phyloP scores from a whole-genome alignment of 495 filamentous ascomycete species.

The Lasiosphaeriaceae sp. region DNA sequence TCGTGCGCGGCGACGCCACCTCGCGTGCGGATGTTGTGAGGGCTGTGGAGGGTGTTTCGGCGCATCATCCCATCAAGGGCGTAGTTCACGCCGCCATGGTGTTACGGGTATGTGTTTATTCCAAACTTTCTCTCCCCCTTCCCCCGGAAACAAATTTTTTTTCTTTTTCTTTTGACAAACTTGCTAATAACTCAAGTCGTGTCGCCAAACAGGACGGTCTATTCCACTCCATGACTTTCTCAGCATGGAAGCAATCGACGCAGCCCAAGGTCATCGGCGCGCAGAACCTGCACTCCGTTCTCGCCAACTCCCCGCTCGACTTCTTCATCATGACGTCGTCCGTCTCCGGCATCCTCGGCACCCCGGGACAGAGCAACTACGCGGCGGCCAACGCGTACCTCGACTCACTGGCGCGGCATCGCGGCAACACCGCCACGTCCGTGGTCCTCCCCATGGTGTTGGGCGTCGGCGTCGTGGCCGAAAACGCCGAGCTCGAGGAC shows the following conservation, averaged over 20 bases:
- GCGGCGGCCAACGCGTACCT: slow-evolving; percentile 51
- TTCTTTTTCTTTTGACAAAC: too few species aligned
- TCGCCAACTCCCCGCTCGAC: slow-evolving; percentile 38
- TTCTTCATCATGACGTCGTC: slow-evolving; percentile 61
- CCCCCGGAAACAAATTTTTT: too few species aligned
- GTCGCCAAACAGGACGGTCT: too few species aligned
- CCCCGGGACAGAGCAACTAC: slow-evolving; percentile 50
- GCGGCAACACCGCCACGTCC: slow-evolving; percentile 8
- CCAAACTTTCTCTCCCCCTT: too few species aligned
- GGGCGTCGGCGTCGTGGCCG: slow-evolving; percentile 37
- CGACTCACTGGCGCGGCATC: slow-evolving; percentile 27
- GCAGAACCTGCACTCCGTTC: slow-evolving; percentile 29
- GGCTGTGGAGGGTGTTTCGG: too few species aligned
- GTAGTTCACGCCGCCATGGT: too few species aligned
- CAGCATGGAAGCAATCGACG: slow-evolving; percentile 21
- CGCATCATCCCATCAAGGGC: too few species aligned
- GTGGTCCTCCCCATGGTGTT: slow-evolving; percentile 32
- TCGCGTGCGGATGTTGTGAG: too few species aligned
- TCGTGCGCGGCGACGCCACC: too few species aligned
- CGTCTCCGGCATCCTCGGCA: slow-evolving; percentile 49
- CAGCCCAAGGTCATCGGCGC: slow-evolving; percentile 45
- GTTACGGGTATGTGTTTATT: too few species aligned
- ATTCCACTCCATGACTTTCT: too few species aligned
- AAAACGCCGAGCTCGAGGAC: slow-evolving; percentile 34
- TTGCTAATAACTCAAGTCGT: too few species aligned